A percentile compares a stretch with the other conserved stretches of the same genome.
Evolutionary conservation across 179 eudicot species (phyloP).

Genomic region (Silene vulgaris): DNA sequence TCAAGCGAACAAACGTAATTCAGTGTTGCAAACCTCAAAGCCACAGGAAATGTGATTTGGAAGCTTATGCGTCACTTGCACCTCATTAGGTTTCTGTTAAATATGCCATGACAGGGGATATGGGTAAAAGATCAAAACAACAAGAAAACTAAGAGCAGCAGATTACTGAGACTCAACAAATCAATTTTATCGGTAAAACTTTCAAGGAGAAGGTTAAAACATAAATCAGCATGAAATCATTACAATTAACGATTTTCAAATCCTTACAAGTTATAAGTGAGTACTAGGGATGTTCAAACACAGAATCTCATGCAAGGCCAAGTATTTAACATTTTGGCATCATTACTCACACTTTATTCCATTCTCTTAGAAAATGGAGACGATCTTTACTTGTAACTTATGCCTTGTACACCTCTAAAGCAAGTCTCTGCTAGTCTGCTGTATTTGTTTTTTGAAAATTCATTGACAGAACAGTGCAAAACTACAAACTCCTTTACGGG

Average conservation of each 20-base stretch:
- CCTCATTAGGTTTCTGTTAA: slow-evolving; percentile 20
- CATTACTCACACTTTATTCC: neutral
- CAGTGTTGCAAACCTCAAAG: neutral
- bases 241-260: no score
- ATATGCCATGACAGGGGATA: slow-evolving; percentile 3
- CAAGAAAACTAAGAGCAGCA: neutral
- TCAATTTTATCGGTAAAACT: neutral
- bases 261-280: neutral
- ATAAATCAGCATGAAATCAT: neutral
- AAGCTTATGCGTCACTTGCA: neutral
- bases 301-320: neutral
- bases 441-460: no score
- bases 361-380: neutral
- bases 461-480: neutral
- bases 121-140: neutral
- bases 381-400: no score
- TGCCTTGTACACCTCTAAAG: neutral
- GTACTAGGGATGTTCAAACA: neutral
- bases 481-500: neutral
- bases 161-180: neutral
- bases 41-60: neutral
- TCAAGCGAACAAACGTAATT: neutral
- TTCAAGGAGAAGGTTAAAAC: neutral
- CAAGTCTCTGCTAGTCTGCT: neutral
- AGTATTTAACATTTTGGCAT: neutral